Conservation (phyloP, 2,329 filamentous ascomycete genomes). For the Neofusicoccum cordaticola region DNA sequence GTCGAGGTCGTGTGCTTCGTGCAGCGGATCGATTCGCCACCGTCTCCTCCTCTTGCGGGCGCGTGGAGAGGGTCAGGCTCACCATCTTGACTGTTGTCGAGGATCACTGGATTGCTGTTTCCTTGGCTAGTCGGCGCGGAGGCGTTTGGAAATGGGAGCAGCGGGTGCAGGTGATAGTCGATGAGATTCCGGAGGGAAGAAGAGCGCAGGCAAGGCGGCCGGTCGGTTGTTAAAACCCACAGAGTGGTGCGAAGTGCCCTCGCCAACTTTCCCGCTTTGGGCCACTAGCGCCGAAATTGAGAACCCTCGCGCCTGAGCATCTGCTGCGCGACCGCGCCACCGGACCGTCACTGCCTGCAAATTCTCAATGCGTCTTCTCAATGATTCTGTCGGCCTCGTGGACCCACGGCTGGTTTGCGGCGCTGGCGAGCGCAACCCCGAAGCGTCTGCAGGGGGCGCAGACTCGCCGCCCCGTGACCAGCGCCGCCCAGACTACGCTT, state of each 20-base stretch:
- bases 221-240: slow-evolving; percentile 2
- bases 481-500: not conserved
- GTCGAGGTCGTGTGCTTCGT: slow-evolving; percentile 32
- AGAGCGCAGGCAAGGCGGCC: slow-evolving; percentile 1
- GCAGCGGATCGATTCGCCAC: slow-evolving; percentile 20
- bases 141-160: slow-evolving; percentile 34
- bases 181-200: slow-evolving; percentile 19
- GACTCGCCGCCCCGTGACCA: not conserved
- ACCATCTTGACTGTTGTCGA: slow-evolving; percentile 40
- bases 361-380: not conserved
- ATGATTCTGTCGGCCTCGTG: not conserved
- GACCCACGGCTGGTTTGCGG: not conserved
- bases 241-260: not conserved
- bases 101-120: slow-evolving; percentile 29
- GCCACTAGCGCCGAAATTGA: not conserved
- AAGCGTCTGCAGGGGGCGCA: not conserved
- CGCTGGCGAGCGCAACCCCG: not conserved
- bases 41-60: slow-evolving; percentile 11
- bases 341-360: not conserved
- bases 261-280: not conserved
- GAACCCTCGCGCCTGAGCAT: not conserved
- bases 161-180: slow-evolving; percentile 32
- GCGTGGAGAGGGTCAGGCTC: slow-evolving; percentile 26
- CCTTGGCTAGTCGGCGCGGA: slow-evolving; percentile 29
- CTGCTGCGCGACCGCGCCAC: not conserved